phyloP scores from a whole-genome alignment of 2,329 filamentous ascomycete genomes.

The Trichoderma koningii region DNA sequence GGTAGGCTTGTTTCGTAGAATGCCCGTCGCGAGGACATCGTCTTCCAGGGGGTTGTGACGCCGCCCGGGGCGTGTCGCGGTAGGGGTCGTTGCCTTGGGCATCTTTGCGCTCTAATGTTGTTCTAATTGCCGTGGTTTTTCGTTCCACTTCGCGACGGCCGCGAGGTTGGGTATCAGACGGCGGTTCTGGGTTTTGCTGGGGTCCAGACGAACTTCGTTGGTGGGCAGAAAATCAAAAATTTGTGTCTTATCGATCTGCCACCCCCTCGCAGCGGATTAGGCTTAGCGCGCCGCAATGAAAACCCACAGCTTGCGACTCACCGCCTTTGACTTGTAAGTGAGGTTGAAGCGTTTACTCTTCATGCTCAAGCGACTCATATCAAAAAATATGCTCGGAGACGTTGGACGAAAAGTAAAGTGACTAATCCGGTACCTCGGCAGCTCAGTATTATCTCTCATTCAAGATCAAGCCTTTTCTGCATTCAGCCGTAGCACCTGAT shows the following conservation, averaged over 20 bases:
- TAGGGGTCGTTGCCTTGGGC: constrained; percentile 74
- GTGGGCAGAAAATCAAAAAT: constrained; percentile 41
- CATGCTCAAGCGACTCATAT: background rate
- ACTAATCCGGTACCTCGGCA: too few relatives aligned
- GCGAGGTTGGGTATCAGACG: background rate
- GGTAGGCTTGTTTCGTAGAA: constrained; percentile 72
- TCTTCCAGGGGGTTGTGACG: constrained; percentile 91
- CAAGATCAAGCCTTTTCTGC: too few relatives aligned
- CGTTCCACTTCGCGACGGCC: background rate
- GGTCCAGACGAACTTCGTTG: constrained; percentile 19
- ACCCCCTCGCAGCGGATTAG: constrained; percentile 40
- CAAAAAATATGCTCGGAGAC: too few relatives aligned
- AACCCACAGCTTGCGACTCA: constrained; percentile 32
- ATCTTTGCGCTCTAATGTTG: constrained; percentile 50
- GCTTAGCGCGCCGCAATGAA: constrained; percentile 34
- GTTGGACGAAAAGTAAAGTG: too few relatives aligned
- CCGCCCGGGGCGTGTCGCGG: constrained; percentile 59
- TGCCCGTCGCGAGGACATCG: constrained; percentile 72
- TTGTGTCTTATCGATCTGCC: constrained; percentile 46
- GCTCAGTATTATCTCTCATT: too few relatives aligned
- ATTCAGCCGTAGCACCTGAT: too few relatives aligned
- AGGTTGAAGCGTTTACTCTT: background rate
- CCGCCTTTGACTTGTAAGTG: constrained; percentile 35
- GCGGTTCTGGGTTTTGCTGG: constrained; percentile 13
- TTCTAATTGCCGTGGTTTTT: background rate